Evolutionary conservation across 1,284 basidiomycete species (phyloP).

Genomic region (Cutaneotrichosporon cyanovorans): DNA sequence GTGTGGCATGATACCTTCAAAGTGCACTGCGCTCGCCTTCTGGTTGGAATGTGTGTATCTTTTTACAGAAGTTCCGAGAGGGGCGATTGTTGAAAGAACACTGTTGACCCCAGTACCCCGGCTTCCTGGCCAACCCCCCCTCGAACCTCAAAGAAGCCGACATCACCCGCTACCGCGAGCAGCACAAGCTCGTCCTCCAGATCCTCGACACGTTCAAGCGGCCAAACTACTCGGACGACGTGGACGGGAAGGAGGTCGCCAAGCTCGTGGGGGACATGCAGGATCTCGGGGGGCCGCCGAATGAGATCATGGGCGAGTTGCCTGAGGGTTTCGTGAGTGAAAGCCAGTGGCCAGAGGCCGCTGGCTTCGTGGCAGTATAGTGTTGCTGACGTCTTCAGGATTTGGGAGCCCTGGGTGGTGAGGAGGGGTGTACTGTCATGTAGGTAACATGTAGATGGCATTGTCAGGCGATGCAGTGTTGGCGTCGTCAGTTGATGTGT

Average conservation of each 20-base stretch:
- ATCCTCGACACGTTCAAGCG: conserved; percentile 71
- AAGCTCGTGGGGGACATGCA: conserved; percentile 39
- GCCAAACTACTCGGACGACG: conserved; percentile 57
- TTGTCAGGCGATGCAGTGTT: no score
- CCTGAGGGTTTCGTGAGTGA: conserved; percentile 63
- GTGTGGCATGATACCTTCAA: no score
- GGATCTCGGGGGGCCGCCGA: conserved; percentile 70
- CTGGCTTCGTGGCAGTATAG: background rate
- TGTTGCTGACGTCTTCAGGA: conserved; percentile 24
- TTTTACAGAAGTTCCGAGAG: no score
- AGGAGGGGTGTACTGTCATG: conserved; percentile 39
- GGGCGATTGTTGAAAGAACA: background rate
- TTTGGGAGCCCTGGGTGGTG: conserved; percentile 33
- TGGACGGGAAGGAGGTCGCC: conserved; percentile 47
- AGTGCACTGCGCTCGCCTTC: no score
- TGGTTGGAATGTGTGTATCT: no score
- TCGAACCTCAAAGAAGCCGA: conserved; percentile 56
- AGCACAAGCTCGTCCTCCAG: conserved; percentile 57
- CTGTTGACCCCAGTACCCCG: conserved; percentile 60
- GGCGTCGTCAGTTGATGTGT: no score
- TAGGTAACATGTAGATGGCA: no score
- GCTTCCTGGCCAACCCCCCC: conserved; percentile 58
- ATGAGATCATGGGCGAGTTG: conserved; percentile 84
- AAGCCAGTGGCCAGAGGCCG: background rate
- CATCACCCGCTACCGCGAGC: conserved; percentile 60